Base-by-base conservation (phyloP, 2,329 filamentous ascomycete species). In the Cyphellophora attinorum region DNA sequence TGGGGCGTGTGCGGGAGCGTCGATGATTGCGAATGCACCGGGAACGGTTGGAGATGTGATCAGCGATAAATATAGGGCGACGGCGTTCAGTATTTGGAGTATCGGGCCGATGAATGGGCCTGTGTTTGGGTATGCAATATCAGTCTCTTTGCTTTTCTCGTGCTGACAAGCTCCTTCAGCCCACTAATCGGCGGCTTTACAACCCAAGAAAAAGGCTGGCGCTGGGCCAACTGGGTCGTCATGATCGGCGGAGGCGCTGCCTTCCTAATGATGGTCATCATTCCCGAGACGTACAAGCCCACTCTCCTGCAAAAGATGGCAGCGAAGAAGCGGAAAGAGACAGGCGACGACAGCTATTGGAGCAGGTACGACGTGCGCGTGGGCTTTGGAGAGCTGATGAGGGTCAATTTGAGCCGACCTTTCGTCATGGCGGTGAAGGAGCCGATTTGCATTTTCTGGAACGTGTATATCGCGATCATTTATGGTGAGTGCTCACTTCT, bases 81-180 rank as follows among this genome's bases (percentile, higher is more conserved):
- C 91, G n/a, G 80, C 80, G 27, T 85, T 94, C 58, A 84, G 78
- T 4, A 67, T 93, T 19, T 94, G 85, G 77, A 75, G 71, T 41
- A 76, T 94, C 35, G 86, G 85, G 0, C 86, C 88, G 0, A 72
- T 93, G 55, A 93, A 93, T 51, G 86, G 81, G 11, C 81, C 60
- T 33, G 61, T 58, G 59, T 25, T 25, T 25, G 21, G n/a, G n/a
- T n/a, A 42, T 50, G 36, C 31, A 11, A 27, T 25, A 35, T 12
- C 29, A 5, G 2, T 18, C 37, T 30, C 37, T 19, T 4, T 18
- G 23, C n/a, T 19, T 27, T 39, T 16, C 40, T 0, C 62, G n/a
- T n/a, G n/a, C n/a, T n/a, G n/a, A n/a, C n/a, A n/a, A n/a, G 27
- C 55, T 45, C n/a, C n/a, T n/a, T 76, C 18, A 78, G 80, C 0